Evolutionary conservation across 352 stramenopile species (phyloP), one percentile per base, ranked within the genome.

Genomic region (Ochromonadaceae sp.): DNA sequence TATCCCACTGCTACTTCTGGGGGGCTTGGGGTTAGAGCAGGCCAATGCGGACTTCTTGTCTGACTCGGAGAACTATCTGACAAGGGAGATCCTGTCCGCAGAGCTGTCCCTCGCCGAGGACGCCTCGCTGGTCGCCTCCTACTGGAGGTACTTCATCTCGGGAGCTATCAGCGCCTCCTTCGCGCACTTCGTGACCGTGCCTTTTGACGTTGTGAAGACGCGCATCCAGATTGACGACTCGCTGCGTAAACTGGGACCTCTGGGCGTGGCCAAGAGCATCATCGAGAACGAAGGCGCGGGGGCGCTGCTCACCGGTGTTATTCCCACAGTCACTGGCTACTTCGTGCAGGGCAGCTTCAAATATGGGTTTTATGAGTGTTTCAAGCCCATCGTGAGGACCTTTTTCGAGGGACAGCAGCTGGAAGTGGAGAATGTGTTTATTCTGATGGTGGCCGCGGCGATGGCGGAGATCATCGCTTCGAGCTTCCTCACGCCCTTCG

Each of bases 151-250:
- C 20, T 52, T 52, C 20, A 7, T 52, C 20, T 7, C 50, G 15
- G 50, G 50, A 58, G 50, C 22, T 7, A 59, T 59, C 7, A 17
- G 50, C 31, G n/a, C 50, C 7, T 46, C 50, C 50, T 46, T 59
- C 17, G 31, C 50, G 31, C 50, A 59, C 41, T 25, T 7, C 17
- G 31, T 58, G 14, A 59, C 50, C 15, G 43, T 87, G 66, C 84
- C 84, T 1, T 73, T 89, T 58, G 84, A 92, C 67, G 84, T 92
- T 28, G 76, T 91, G 68, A 91, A 92, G 75, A 90, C 81, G 30
- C 81, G 82, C 40, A 81, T 88, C 34, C 84, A 92, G 74, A 75
- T 55, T 28, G 46, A 36, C 22, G 35, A 39, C 26, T 28, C 49
- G 22, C 48, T 39, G 28, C 20, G 68, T 25, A 15, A 70, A 35